Conservation (phyloP, 805 yeast genomes). For the Candida oleophila region DNA sequence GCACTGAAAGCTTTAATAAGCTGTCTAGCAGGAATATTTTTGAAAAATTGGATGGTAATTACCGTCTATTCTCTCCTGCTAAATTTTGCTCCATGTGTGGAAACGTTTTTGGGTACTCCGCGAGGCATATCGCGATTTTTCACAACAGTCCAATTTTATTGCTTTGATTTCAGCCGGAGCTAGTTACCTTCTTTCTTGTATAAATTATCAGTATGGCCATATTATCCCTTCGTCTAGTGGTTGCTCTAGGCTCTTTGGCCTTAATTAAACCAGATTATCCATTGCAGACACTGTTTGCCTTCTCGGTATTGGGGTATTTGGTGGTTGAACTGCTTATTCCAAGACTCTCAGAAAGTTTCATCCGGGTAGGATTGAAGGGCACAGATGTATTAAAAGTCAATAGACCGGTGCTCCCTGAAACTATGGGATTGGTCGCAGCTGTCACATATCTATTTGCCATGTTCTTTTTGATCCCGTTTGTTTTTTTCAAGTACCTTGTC, state of each 20-base stretch:
- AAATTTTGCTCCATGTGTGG: too few species aligned
- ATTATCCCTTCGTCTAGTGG: neutral
- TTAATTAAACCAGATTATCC: slow-evolving; percentile 44
- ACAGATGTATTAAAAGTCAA: slow-evolving; percentile 76
- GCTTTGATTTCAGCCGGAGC: neutral
- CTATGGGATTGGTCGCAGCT: slow-evolving; percentile 89
- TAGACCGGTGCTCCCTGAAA: slow-evolving; percentile 80
- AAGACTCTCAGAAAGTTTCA: slow-evolving; percentile 59
- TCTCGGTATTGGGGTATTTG: slow-evolving; percentile 64
- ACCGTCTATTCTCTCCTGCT: too few species aligned
- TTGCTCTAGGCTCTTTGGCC: slow-evolving; percentile 19
- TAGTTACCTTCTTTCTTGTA: neutral
- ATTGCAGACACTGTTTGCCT: slow-evolving; percentile 60
- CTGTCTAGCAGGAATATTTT: too few species aligned
- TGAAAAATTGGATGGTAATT: too few species aligned
- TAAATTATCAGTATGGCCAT: neutral
- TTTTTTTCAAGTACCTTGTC: slow-evolving; percentile 75
- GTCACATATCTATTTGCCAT: slow-evolving; percentile 75
- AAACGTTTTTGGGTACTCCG: neutral
- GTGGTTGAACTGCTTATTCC: slow-evolving; percentile 67
- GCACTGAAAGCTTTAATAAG: too few species aligned
- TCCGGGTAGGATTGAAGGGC: slow-evolving; percentile 80
- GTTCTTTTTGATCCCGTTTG: slow-evolving; percentile 83
- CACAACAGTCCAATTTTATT: too few species aligned
- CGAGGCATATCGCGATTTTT: neutral